Evolutionary conservation across 495 filamentous ascomycete genomes (phyloP).

Genomic region (Tuber aestivum): DNA sequence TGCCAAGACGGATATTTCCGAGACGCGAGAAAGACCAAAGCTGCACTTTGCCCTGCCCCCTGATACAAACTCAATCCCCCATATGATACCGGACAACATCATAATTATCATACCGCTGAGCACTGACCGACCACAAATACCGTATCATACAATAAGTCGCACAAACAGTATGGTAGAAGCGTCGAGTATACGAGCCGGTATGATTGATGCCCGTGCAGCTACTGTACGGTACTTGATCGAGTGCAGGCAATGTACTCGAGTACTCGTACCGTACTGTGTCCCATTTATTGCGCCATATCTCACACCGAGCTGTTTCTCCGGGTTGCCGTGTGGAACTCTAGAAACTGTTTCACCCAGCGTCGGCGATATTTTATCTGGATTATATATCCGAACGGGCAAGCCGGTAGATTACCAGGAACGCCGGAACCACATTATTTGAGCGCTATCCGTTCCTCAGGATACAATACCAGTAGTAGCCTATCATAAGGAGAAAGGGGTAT

Average conservation of each 20-base stretch:
- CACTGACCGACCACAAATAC: not conserved
- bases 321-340: not conserved
- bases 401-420: not conserved
- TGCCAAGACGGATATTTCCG: not conserved
- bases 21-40: not conserved
- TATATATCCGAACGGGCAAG: not conserved
- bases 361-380: not conserved
- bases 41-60: not conserved
- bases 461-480: not conserved
- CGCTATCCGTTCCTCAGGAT: not conserved
- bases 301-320: not conserved
- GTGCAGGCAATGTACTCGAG: conserved; percentile 1
- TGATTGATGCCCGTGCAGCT: not conserved
- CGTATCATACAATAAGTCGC: not conserved
- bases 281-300: not conserved
- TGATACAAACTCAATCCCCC: not conserved
- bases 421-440: not conserved
- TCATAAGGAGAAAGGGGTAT: not conserved
- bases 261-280: too few species aligned
- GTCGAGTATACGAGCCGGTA: not conserved
- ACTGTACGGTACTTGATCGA: too few species aligned
- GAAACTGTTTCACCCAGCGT: not conserved
- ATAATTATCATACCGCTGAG: not conserved
- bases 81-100: not conserved
- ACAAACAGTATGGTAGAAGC: not conserved